A percentile compares a stretch with the other conserved stretches of the same genome.
phyloP scores from a whole-genome alignment of 257 asterid genomes.

The Sherardia arvensis region DNA sequence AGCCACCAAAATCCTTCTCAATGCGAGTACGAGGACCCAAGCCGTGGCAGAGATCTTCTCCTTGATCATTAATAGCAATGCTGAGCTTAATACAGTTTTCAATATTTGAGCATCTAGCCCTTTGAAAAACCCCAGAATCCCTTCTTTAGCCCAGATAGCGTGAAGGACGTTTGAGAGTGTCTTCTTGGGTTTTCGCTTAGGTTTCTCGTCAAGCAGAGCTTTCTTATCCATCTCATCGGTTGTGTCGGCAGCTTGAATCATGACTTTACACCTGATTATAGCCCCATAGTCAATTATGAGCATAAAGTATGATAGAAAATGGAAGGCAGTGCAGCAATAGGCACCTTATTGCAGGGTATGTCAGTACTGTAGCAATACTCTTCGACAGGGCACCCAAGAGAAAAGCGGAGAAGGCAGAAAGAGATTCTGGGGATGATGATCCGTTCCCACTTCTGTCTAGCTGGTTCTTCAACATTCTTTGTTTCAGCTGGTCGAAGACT shows the following conservation, averaged over 20 bases:
- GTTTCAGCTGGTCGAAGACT: slow-evolving; percentile 41
- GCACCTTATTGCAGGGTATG: slow-evolving; percentile 44
- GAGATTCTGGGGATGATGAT: slow-evolving; percentile 20
- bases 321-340: not conserved
- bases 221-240: slow-evolving; percentile 16
- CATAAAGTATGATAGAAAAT: not conserved
- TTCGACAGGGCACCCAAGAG: slow-evolving; percentile 37
- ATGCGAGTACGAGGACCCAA: slow-evolving; percentile 33
- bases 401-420: slow-evolving; percentile 41
- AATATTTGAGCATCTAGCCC: slow-evolving; percentile 40
- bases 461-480: slow-evolving; percentile 18
- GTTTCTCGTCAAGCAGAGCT: slow-evolving; percentile 11
- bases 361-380: slow-evolving; percentile 36
- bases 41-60: slow-evolving; percentile 37
- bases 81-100: slow-evolving; percentile 39
- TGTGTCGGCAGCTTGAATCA: slow-evolving; percentile 38
- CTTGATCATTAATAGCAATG: slow-evolving; percentile 39
- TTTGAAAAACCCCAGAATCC: slow-evolving; percentile 32
- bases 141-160: slow-evolving; percentile 32
- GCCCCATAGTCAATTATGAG: slow-evolving; percentile 3
- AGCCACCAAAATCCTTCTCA: slow-evolving; percentile 15
- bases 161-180: slow-evolving; percentile 19
- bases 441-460: slow-evolving; percentile 10
- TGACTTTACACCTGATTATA: slow-evolving; percentile 34
- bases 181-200: slow-evolving; percentile 17